Evolutionary conservation across 805 yeast genomes (phyloP).

Genomic region (Nakazawaea sp.): DNA sequence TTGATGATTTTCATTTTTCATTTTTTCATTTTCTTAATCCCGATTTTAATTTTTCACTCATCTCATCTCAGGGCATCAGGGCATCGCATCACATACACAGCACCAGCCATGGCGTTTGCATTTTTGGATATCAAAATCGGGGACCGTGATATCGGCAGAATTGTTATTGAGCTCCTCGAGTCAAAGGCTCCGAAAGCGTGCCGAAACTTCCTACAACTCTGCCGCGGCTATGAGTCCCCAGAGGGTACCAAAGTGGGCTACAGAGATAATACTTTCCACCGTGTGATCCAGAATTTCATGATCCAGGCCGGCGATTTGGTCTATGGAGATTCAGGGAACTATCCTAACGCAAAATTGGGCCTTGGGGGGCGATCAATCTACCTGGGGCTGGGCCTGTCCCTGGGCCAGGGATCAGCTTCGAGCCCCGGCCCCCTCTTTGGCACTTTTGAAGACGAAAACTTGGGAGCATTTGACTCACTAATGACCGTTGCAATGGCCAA

Average conservation of each 20-base stretch:
- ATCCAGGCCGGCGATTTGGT: slow-evolving; percentile 61
- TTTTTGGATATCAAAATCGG: slow-evolving; percentile 50
- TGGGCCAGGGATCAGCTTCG: no score
- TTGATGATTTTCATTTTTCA: no score
- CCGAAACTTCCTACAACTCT: slow-evolving; percentile 42
- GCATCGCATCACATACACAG: no score
- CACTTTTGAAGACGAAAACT: slow-evolving; percentile 54
- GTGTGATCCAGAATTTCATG: slow-evolving; percentile 63
- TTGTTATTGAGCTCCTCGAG: slow-evolving; percentile 48
- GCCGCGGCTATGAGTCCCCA: slow-evolving; percentile 26
- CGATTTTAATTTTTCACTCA: no score
- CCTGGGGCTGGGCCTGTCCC: slow-evolving; percentile 18
- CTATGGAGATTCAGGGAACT: slow-evolving; percentile 26
- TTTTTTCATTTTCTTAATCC: no score
- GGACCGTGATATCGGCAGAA: slow-evolving; percentile 40
- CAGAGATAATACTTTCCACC: slow-evolving; percentile 45
- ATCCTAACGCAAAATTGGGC: slow-evolving; percentile 26
- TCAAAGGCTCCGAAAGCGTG: slow-evolving; percentile 51
- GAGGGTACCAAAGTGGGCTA: slow-evolving; percentile 24
- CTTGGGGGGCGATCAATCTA: slow-evolving; percentile 41
- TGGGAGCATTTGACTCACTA: slow-evolving; percentile 24
- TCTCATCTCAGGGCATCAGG: no score
- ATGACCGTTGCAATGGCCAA: slow-evolving; percentile 61
- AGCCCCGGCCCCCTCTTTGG: no score
- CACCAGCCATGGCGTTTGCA: slow-evolving; percentile 18